These are phyloP conservation scores for Polychaeton citri DNA, from an alignment of 2,329 filamentous ascomycete species.

Conservation along the genomic window DNA sequence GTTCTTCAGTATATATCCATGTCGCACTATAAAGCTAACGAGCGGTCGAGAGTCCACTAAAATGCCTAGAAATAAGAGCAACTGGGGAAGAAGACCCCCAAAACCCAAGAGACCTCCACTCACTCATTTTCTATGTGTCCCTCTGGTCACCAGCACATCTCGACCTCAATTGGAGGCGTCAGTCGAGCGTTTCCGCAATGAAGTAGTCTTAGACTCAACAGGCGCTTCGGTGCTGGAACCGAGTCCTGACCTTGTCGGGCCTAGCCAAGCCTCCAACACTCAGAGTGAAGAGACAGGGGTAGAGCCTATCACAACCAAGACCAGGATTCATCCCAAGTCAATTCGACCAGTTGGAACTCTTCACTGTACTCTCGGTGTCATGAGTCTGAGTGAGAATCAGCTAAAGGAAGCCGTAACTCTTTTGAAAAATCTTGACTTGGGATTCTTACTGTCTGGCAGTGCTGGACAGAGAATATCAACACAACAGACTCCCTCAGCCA, in stretches of 20 bases:
- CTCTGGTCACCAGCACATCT: constrained; percentile 50
- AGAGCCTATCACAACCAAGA: constrained; percentile 19
- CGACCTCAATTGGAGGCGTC: constrained; percentile 51
- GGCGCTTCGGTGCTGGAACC: background rate
- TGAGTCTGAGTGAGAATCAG: constrained; percentile 50
- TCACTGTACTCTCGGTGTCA: constrained; percentile 77
- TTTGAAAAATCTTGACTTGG: constrained; percentile 16
- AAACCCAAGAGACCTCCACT: constrained; percentile 31
- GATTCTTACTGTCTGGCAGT: too few species aligned
- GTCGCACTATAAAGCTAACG: background rate
- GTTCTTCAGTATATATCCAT: too few species aligned
- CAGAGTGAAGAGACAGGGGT: too few species aligned
- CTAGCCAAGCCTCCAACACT: background rate
- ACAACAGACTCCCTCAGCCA: background rate
- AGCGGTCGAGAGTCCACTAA: too few species aligned
- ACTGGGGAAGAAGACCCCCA: background rate
- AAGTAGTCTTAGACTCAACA: constrained; percentile 26
- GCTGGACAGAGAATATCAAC: background rate
- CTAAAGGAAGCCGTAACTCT: constrained; percentile 34
- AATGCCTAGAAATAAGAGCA: too few species aligned
- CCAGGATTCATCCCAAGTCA: constrained; percentile 34
- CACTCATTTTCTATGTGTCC: constrained; percentile 67
- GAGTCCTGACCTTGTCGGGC: too few species aligned
- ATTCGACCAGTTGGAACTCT: constrained; percentile 66
- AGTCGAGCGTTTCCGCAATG: constrained; percentile 47